Evolutionary conservation across 345 rosid species (phyloP).

Genomic region (Acer yangbiense): DNA sequence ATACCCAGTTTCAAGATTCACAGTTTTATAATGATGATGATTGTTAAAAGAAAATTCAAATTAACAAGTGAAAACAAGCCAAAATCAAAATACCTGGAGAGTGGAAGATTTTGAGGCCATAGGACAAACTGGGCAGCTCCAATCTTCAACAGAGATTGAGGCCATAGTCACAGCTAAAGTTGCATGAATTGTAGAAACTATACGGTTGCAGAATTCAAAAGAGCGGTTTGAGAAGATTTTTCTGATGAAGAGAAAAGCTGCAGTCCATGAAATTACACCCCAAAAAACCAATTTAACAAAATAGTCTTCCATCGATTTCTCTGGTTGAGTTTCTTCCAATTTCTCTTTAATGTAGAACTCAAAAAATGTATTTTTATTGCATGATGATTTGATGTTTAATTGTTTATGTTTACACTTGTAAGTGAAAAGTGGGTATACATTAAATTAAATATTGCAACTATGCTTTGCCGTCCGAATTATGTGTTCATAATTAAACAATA

Average conservation of each 20-base stretch:
- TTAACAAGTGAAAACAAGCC: not conserved
- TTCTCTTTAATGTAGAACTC: too few species aligned
- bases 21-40: not conserved
- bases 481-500: too few species aligned
- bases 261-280: constrained; percentile 65
- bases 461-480: too few species aligned
- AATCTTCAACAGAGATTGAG: constrained; percentile 62
- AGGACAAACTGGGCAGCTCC: constrained; percentile 77
- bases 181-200: constrained; percentile 71
- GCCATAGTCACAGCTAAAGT: constrained; percentile 59
- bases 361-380: too few species aligned
- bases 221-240: constrained; percentile 49
- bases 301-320: constrained; percentile 46
- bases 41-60: too few species aligned
- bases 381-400: too few species aligned
- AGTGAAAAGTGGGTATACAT: too few species aligned
- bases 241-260: constrained; percentile 44
- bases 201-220: constrained; percentile 74
- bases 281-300: constrained; percentile 27
- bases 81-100: constrained; percentile 42
- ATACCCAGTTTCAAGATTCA: not conserved
- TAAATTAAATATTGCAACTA: too few species aligned
- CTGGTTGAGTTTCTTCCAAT: too few species aligned
- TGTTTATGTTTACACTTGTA: too few species aligned
- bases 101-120: constrained; percentile 61